Percentiles rank a stretch among this genome's conserved stretches.
These are phyloP conservation scores for Firmiana major DNA, from an alignment of 345 rosid species.

Conservation along the genomic window DNA sequence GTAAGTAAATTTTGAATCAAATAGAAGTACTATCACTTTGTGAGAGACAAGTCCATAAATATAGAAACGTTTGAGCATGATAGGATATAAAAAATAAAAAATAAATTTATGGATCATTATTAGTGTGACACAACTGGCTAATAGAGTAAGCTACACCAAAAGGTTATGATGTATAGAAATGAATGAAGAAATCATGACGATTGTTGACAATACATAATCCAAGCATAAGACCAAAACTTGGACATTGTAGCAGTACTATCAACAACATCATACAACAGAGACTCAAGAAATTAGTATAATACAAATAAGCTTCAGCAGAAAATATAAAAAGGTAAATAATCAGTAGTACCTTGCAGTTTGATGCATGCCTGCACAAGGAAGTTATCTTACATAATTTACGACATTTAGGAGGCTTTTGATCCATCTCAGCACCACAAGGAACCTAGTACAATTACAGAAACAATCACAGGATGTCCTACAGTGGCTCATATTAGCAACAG, in stretches of 20 bases:
- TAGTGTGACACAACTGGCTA: not conserved
- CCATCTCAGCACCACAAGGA: conserved; percentile 94
- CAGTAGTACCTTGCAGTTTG: conserved; percentile 56
- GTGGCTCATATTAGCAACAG: not conserved
- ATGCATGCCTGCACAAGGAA: conserved; percentile 72
- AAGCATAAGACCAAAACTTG: not conserved
- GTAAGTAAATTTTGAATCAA: not conserved
- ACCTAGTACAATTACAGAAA: conserved; percentile 43
- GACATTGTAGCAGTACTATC: not conserved
- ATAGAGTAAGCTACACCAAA: not conserved
- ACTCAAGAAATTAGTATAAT: not conserved
- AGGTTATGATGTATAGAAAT: not conserved
- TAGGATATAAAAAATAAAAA: not conserved
- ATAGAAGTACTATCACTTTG: not conserved
- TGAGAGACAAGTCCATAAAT: conserved; percentile 5
- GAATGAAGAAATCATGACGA: not conserved
- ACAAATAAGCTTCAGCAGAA: not conserved
- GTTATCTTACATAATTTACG: conserved; percentile 61
- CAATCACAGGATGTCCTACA: conserved; percentile 2
- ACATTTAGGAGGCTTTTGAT: conserved; percentile 89
- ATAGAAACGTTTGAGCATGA: not conserved
- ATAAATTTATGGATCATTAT: not conserved
- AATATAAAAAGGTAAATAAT: not conserved
- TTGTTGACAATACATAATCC: not conserved
- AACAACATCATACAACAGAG: not conserved